phyloP scores from a whole-genome alignment of 1,139 yeast species.

The Candida dubliniensis region DNA sequence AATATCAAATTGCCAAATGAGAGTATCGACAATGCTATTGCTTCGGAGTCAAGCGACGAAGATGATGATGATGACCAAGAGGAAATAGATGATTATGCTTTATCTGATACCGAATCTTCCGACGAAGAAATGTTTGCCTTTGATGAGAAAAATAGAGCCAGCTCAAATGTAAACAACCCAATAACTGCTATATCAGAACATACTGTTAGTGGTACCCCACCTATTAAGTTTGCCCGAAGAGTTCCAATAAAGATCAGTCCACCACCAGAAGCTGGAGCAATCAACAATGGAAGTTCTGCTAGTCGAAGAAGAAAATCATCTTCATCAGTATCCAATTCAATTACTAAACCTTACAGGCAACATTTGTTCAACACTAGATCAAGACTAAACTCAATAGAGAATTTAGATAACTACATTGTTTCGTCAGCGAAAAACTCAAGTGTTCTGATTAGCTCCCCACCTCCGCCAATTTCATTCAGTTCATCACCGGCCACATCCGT shows the following conservation, averaged over 20 bases:
- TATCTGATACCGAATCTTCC: slow-evolving; percentile 18
- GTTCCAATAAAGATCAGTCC: slow-evolving; percentile 46
- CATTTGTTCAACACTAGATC: slow-evolving; percentile 38
- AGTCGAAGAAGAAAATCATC: slow-evolving; percentile 8
- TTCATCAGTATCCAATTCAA: slow-evolving; percentile 16
- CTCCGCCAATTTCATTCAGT: slow-evolving; percentile 26
- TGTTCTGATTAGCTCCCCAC: slow-evolving; percentile 39
- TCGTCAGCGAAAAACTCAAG: slow-evolving; percentile 42
- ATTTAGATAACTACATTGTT: slow-evolving; percentile 43
- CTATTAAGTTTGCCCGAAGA: slow-evolving; percentile 45
- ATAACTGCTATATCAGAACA: slow-evolving; percentile 16
- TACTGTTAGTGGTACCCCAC: slow-evolving; percentile 25
- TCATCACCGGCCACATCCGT: slow-evolving; percentile 16
- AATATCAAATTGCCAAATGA: slow-evolving; percentile 47
- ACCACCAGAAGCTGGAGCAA: slow-evolving; percentile 29
- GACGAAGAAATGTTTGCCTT: slow-evolving; percentile 39
- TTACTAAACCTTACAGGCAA: slow-evolving; percentile 22
- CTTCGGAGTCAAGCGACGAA: slow-evolving; percentile 50
- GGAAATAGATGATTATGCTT: slow-evolving; percentile 20
- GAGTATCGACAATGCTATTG: slow-evolving; percentile 31
- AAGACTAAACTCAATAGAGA: slow-evolving; percentile 45
- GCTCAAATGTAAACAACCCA: slow-evolving; percentile 10
- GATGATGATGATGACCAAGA: slow-evolving; percentile 22
- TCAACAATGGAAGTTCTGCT: slow-evolving; percentile 23
- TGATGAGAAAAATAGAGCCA: slow-evolving; percentile 32